Percentiles rank a stretch among this genome's conserved stretches.
Evolutionary conservation across 2,329 filamentous ascomycete genomes (phyloP).

Genomic region (Trichoderma atroviride): DNA sequence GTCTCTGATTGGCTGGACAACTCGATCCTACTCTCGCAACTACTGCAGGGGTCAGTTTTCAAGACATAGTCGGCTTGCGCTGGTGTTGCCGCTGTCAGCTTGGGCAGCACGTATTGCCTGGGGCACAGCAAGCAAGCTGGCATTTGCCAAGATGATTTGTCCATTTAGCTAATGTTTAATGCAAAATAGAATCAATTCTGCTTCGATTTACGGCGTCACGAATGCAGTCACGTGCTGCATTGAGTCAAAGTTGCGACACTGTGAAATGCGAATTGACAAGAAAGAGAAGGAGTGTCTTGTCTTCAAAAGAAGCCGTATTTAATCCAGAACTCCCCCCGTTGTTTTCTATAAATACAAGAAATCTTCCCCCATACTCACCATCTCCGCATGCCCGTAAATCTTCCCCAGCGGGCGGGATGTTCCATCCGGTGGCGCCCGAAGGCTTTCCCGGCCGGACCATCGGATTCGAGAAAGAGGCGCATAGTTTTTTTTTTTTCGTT

Average conservation of each 20-base stretch:
- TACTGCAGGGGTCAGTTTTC: constrained; percentile 9
- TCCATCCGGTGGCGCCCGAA: constrained; percentile 11
- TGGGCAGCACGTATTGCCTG: not conserved
- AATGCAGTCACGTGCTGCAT: not conserved
- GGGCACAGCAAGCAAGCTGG: too few species aligned
- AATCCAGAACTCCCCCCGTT: not conserved
- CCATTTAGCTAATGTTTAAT: not conserved
- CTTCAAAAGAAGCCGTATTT: not conserved
- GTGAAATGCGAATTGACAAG: not conserved
- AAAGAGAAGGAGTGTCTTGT: not conserved
- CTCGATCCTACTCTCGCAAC: not conserved
- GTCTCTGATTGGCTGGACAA: constrained; percentile 23
- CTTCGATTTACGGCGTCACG: not conserved
- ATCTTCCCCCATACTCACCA: not conserved
- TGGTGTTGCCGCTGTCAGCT: not conserved
- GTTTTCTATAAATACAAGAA: not conserved
- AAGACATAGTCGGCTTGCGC: not conserved
- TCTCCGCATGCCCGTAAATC: not conserved
- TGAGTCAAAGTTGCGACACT: not conserved
- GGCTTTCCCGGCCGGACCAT: constrained; percentile 17
- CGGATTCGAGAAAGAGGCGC: constrained; percentile 4
- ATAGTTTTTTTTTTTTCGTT: not conserved
- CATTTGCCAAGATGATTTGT: not conserved
- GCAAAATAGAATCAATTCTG: not conserved
- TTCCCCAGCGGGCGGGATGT: not conserved